Conservation (phyloP, 2,329 filamentous ascomycete genomes). For the Sporothrix sp. region DNA sequence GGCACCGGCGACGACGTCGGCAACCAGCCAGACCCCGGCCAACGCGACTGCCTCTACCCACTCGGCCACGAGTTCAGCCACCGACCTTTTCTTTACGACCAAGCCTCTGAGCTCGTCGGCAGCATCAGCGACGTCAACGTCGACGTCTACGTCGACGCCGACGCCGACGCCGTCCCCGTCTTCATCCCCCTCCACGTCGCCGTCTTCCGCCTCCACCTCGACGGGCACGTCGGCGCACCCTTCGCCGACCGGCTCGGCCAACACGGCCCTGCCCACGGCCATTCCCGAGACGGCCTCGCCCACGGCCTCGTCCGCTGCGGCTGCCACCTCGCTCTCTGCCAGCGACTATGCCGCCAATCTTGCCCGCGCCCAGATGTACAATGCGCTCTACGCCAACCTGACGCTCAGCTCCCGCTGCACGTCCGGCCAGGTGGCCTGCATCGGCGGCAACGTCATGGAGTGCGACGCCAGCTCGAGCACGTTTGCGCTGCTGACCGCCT, state of each 20-base stretch:
- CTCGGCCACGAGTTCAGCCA: not conserved
- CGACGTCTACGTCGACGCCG: no score
- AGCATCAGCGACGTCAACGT: not conserved
- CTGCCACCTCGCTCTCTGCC: slow-evolving; percentile 33
- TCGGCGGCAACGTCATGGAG: slow-evolving; percentile 37
- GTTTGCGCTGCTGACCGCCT: slow-evolving; percentile 34
- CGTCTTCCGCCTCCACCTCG: not conserved
- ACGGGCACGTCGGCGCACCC: not conserved
- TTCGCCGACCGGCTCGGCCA: slow-evolving; percentile 29
- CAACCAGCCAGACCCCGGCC: not conserved
- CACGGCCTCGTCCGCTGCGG: slow-evolving; percentile 12
- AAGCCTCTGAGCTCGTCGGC: not conserved
- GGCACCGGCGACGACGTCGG: not conserved
- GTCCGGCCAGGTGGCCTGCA: slow-evolving; percentile 40
- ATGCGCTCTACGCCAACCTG: slow-evolving; percentile 36
- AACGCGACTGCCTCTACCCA: not conserved
- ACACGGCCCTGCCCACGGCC: slow-evolving; percentile 34
- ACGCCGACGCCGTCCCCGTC: no score
- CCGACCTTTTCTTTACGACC: not conserved
- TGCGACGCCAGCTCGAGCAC: slow-evolving; percentile 31
- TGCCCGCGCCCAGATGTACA: slow-evolving; percentile 34
- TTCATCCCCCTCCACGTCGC: not conserved
- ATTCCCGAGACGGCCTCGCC: slow-evolving; percentile 22
- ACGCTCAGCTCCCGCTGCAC: slow-evolving; percentile 38
- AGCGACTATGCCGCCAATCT: slow-evolving; percentile 37